Conservation (phyloP, 768 basidiomycete genomes). For the Boletus insuetus region DNA sequence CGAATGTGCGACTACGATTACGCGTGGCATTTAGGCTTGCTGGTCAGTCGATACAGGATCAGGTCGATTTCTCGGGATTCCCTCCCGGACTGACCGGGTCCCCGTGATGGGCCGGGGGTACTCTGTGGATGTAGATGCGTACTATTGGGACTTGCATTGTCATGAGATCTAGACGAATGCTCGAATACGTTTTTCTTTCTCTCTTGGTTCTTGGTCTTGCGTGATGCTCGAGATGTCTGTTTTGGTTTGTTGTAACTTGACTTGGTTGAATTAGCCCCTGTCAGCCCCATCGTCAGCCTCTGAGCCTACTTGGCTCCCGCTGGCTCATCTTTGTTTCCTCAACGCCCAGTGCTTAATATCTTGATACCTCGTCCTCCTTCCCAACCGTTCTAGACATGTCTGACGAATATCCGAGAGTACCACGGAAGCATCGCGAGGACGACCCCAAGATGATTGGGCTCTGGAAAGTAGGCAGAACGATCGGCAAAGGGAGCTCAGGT, state of each 20-base stretch:
- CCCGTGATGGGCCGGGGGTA: constrained; percentile 14
- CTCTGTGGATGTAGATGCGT: constrained; percentile 14
- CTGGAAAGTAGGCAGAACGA: constrained; percentile 84
- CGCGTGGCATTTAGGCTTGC: constrained; percentile 75
- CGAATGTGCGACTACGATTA: constrained; percentile 78
- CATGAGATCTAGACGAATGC: constrained; percentile 23
- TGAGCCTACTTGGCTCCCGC: not conserved
- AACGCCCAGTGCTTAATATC: not conserved
- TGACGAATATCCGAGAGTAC: constrained; percentile 29
- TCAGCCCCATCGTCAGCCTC: constrained; percentile 27
- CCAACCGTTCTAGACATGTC: constrained; percentile 18
- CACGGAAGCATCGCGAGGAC: constrained; percentile 30
- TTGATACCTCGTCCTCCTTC: constrained; percentile 1
- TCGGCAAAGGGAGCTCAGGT: constrained; percentile 82
- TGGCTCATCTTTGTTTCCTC: not conserved
- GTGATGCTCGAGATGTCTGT: not conserved
- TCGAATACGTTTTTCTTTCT: not conserved
- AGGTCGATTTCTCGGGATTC: constrained; percentile 92
- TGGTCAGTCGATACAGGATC: constrained; percentile 79
- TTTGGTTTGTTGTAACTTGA: constrained; percentile 8
- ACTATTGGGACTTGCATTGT: constrained; percentile 10
- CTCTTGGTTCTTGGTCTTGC: not conserved
- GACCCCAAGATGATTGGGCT: constrained; percentile 71
- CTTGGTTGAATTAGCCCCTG: constrained; percentile 17
- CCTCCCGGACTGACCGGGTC: constrained; percentile 68